These are phyloP conservation scores for Obelidium mucronatum DNA, from an alignment of 192 early-diverging fungal species.

Conservation along the genomic window DNA sequence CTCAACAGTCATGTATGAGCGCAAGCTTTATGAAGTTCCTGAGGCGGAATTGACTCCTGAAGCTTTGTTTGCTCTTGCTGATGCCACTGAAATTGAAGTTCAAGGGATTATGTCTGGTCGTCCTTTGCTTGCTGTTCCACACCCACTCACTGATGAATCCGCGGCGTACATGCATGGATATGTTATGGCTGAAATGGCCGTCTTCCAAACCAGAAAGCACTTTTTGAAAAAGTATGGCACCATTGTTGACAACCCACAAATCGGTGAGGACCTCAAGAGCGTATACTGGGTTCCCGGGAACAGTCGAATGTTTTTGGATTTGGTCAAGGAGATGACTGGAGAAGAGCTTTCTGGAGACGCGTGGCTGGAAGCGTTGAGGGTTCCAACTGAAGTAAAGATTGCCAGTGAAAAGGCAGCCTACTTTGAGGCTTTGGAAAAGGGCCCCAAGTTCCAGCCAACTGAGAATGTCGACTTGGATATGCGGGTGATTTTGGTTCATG, in stretches of 20 bases:
- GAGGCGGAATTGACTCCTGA: conserved; percentile 43
- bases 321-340: conserved; percentile 47
- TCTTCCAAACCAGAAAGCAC: conserved; percentile 46
- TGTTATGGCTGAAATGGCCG: conserved; percentile 48
- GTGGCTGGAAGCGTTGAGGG: conserved; percentile 36
- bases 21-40: conserved; percentile 41
- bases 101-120: conserved; percentile 40
- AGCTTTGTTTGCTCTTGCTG: conserved; percentile 36
- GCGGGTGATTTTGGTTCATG: conserved; percentile 41
- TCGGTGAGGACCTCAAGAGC: conserved; percentile 38
- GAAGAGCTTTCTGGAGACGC: conserved; percentile 39
- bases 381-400: conserved; percentile 21
- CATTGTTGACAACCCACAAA: conserved; percentile 46
- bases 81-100: conserved; percentile 40
- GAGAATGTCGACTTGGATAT: conserved; percentile 43
- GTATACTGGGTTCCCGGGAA: conserved; percentile 48
- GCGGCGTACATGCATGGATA: conserved; percentile 50
- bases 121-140: conserved; percentile 42
- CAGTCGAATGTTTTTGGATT: conserved; percentile 40
- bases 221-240: conserved; percentile 44
- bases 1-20: conserved; percentile 44
- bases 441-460: conserved; percentile 30
- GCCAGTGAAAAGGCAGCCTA: conserved; percentile 33
- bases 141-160: conserved; percentile 44
- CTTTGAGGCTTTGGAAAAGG: conserved; percentile 31